Conservation (phyloP, 2,329 filamentous ascomycete genomes). For the Curvularia sp. region DNA sequence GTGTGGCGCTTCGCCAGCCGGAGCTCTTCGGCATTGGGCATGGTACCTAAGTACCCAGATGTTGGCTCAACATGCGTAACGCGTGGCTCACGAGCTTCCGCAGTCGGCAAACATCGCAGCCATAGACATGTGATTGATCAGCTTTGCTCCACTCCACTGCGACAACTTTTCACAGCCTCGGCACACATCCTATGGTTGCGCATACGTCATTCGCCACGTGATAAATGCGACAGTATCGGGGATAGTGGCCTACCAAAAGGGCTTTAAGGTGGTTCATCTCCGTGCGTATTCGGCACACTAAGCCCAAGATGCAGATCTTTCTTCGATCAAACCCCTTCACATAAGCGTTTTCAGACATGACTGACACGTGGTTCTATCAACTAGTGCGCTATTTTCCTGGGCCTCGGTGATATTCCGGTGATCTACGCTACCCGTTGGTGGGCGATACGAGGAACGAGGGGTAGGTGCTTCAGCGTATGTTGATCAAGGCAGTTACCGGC, state of each 20-base stretch:
- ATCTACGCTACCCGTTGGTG: constrained; percentile 11
- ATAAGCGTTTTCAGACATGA: background rate
- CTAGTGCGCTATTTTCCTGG: background rate
- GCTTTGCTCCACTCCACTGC: background rate
- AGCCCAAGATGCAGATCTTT: background rate
- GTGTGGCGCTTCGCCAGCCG: too few relatives aligned
- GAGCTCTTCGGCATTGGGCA: too few relatives aligned
- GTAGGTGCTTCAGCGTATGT: constrained; percentile 10
- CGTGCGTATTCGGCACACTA: background rate
- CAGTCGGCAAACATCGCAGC: background rate
- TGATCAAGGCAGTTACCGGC: background rate
- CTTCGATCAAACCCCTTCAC: background rate
- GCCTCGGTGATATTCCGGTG: constrained; percentile 13
- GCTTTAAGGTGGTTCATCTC: background rate
- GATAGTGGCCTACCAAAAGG: background rate
- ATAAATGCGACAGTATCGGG: background rate
- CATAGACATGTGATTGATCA: background rate
- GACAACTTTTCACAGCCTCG: background rate
- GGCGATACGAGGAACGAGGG: background rate
- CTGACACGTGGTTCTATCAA: constrained; percentile 7
- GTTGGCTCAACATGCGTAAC: background rate
- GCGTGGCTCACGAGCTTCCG: background rate
- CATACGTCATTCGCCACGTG: background rate
- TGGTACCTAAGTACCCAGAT: too few relatives aligned
- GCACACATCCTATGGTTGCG: background rate